Percentiles rank a stretch among this genome's conserved stretches.
phyloP scores from a whole-genome alignment of 23 red algal species.

The Agarophyton chilense region DNA sequence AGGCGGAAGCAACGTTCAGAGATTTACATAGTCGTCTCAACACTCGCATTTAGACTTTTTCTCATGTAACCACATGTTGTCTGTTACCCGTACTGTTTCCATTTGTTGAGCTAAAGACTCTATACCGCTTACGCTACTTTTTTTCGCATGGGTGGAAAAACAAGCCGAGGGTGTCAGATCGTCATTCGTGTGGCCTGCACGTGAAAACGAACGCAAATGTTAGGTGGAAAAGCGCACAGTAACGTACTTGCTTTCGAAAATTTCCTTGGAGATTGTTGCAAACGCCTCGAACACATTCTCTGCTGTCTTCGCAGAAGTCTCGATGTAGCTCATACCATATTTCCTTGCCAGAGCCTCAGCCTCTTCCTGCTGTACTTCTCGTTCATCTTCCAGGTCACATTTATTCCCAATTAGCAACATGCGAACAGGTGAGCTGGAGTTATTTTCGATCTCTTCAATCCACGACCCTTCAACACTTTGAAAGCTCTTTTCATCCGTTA shows the following conservation, averaged over 20 bases:
- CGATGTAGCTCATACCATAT: constrained; percentile 66
- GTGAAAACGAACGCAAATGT: neutral
- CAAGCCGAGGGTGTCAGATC: neutral
- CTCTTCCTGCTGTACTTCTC: constrained; percentile 22
- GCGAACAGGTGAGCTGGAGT: constrained; percentile 25
- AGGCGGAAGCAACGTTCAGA: neutral
- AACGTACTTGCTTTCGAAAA: constrained; percentile 51
- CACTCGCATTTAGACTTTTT: constrained; percentile 19
- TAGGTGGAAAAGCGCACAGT: neutral
- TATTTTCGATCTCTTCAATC: constrained; percentile 68
- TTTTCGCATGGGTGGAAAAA: neutral
- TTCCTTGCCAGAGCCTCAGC: constrained; percentile 45
- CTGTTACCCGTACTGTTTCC: constrained; percentile 12
- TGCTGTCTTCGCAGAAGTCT: constrained; percentile 76
- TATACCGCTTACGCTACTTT: constrained; percentile 15
- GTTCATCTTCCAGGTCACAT: constrained; percentile 38
- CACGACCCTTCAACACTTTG: constrained; percentile 47
- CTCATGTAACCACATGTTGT: neutral
- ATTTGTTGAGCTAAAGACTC: constrained; percentile 14
- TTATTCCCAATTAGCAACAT: constrained; percentile 79
- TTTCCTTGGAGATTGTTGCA: constrained; percentile 48
- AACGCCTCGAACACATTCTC: constrained; percentile 64
- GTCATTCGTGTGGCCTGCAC: too few species aligned
- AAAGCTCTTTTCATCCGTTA: constrained; percentile 56
- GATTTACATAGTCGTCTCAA: neutral